phyloP scores from a whole-genome alignment of 2,329 filamentous ascomycete species.

The Pestalotiopsis sp. region DNA sequence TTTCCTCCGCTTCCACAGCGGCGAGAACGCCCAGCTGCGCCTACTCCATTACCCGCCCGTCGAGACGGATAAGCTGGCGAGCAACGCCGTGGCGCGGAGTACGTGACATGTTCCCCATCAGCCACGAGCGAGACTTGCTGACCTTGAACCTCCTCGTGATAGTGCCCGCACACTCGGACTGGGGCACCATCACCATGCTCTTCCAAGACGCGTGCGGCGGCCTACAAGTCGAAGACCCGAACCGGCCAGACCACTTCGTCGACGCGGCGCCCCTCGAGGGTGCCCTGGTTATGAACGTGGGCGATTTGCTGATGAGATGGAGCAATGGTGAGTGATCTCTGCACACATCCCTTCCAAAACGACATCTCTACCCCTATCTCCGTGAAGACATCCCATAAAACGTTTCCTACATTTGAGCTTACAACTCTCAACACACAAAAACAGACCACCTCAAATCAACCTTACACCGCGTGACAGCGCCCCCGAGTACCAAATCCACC shows the following conservation, averaged over 20 bases:
- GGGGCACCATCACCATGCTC: slow-evolving; percentile 48
- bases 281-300: slow-evolving; percentile 37
- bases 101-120: neutral
- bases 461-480: slow-evolving; percentile 54
- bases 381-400: neutral
- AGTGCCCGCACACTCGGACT: slow-evolving; percentile 37
- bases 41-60: slow-evolving; percentile 62
- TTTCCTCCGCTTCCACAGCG: slow-evolving; percentile 52
- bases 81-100: slow-evolving; percentile 37
- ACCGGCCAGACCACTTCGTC: slow-evolving; percentile 37
- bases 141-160: slow-evolving; percentile 25
- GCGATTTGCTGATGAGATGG: slow-evolving; percentile 42
- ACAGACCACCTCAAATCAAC: slow-evolving; percentile 54
- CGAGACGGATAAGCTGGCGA: slow-evolving; percentile 44
- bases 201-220: slow-evolving; percentile 49
- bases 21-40: slow-evolving; percentile 61
- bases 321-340: slow-evolving; percentile 38
- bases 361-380: too few species aligned
- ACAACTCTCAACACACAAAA: neutral
- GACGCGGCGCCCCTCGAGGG: slow-evolving; percentile 34
- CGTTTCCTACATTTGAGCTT: neutral
- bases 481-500: slow-evolving; percentile 37
- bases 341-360: too few species aligned
- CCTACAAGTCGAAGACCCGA: slow-evolving; percentile 47
- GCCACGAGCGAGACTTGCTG: neutral